Evolutionary conservation across 2,329 filamentous ascomycete species (phyloP), one percentile per base, ranked within the genome.

Genomic region (Hymenoscyphus scutula): DNA sequence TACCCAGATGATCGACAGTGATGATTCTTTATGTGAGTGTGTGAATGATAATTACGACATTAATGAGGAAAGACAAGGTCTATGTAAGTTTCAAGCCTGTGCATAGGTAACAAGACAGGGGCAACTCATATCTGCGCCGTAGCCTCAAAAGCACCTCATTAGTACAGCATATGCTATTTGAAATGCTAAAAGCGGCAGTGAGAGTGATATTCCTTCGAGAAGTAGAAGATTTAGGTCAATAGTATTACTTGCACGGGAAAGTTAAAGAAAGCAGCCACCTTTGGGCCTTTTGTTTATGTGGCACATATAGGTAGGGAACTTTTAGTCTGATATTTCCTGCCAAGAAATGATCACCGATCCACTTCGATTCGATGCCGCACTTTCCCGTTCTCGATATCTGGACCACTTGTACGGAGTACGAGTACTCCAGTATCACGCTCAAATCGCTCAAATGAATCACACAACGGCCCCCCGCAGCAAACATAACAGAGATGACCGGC

Each of bases 311-410:
- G n/a, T n/a, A 25, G 41, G 8, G 45, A 4, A 51, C 8, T 25
- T 51, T 51, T 51, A 25, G 45, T 51, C 45, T 51, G 6, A 25
- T 51, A 23, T 25, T 51, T 48, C 8, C 25, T 51, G 45, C 45
- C 45, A 51, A 51, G 45, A 25, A 23, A 51, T 23, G 45, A 51
- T 51, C 45, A 51, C 19, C 45, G 45, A 51, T 51, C 45, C 19
- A 51, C 11, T 51, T 23, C 45, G 45, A 51, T 51, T 48, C 23
- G 45, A 51, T 51, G 45, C 45, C 45, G 45, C 45, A 51, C 19
- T 51, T 51, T 51, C 45, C 45, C 19, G 19, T 51, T 25, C n/a
- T 51, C 19, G 45, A 48, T 48, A 48, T 48, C 41, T 48, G 41
- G n/a, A 48, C 10, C 41, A 25, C 7, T 19, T 11, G 41, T 48